Evolutionary conservation across 345 rosid species (phyloP).

Genomic region (Corchorus olitorius): DNA sequence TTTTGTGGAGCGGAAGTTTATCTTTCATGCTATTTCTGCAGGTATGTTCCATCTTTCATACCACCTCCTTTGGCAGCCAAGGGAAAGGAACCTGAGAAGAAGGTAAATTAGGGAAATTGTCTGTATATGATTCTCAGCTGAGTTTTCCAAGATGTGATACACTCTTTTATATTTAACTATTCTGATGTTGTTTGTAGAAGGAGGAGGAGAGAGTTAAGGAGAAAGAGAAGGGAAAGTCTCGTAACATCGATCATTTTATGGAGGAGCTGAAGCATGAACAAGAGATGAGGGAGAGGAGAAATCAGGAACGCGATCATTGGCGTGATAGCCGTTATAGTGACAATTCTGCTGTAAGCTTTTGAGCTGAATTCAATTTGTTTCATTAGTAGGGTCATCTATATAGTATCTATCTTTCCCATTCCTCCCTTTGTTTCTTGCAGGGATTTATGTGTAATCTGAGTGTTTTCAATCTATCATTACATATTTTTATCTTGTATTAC

Average conservation of each 20-base stretch:
- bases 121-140: constrained; percentile 5
- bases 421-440: not conserved
- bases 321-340: constrained; percentile 75
- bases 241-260: constrained; percentile 96
- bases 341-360: constrained; percentile 60
- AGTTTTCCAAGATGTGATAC: constrained; percentile 17
- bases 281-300: constrained; percentile 93
- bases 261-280: constrained; percentile 99
- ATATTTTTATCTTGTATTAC: too few relatives aligned
- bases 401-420: not conserved
- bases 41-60: constrained; percentile 99
- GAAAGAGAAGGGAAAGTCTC: constrained; percentile 82
- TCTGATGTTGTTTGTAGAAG: constrained; percentile 47
- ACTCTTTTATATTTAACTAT: constrained; percentile 15
- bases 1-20: constrained; percentile 44
- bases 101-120: constrained; percentile 42
- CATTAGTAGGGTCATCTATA: not conserved
- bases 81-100: constrained; percentile 88
- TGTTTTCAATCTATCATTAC: not conserved
- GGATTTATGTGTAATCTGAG: not conserved
- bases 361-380: not conserved
- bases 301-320: constrained; percentile 82
- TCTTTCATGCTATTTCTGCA: constrained; percentile 48
- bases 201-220: constrained; percentile 83
- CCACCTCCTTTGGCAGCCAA: constrained; percentile 93